Evolutionary conservation across 1,284 basidiomycete genomes (phyloP), one percentile per base, ranked within the genome.

Genomic region (Malassezia equina): DNA sequence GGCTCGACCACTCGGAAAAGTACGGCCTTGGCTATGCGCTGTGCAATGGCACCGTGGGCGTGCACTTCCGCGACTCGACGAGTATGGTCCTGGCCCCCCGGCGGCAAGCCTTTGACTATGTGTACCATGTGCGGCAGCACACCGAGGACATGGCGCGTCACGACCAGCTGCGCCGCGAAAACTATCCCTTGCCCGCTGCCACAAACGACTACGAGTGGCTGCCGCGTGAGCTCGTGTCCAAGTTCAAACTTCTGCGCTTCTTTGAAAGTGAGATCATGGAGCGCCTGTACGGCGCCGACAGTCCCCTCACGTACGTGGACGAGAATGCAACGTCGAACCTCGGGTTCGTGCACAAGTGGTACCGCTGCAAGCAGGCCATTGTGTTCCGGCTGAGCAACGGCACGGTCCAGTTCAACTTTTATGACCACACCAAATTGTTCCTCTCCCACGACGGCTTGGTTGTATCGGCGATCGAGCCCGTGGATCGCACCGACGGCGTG

Each of bases 21-120:
- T 98, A 96, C 76, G 94, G 93, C 9, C 91, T 96, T 83, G 94
- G 91, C 1, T 96, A 96, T 74, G 89, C 89, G 1, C 79, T 98
- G 67, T 90, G 87, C 27, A 90, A 98, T 71, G 90, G 93, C 3
- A 86, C 87, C 1, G 85, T 95, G 25, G 90, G 90, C 7, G 88
- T 95, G 19, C 85, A 95, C 76, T 96, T 95, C 78, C 94, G 95
- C 69, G 93, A 98, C 75, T 88, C 86, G 65, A 88, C 89, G 7
- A 86, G 82, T 13, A 77, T 94, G 64, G 82, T 91, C 9, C 78
- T 96, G 51, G 82, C 88, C 19, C 84, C 91, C 1, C 84, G 85
- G 67, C 90, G 88, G 75, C 77, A 81, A 86, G 88, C 65, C 15
- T 58, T 70, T 11, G 67, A 68, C 43, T 68, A 70, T 53, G 66